Conservation (phyloP, 2,329 filamentous ascomycete species). For the Sarocladium strictum region DNA sequence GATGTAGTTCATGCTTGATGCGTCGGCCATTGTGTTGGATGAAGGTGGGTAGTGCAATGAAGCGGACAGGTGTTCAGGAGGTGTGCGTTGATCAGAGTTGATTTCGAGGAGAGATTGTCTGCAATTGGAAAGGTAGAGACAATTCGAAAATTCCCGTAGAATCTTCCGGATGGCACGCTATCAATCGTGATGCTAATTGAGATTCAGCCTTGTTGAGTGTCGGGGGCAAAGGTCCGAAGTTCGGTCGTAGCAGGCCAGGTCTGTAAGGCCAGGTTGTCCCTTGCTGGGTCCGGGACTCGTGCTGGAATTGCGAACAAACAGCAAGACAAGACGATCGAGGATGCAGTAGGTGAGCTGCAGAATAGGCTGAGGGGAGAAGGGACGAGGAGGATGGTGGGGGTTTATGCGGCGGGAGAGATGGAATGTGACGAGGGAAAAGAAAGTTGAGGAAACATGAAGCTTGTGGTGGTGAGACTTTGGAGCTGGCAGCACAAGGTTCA, state of each 20-base stretch:
- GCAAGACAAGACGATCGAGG: not conserved
- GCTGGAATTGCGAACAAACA: not conserved
- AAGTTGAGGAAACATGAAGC: slow-evolving; percentile 3
- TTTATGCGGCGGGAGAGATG: not conserved
- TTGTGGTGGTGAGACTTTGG: slow-evolving; percentile 5
- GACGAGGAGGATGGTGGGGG: no score
- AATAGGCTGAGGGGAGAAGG: not conserved
- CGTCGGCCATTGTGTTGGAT: slow-evolving; percentile 23
- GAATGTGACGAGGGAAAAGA: slow-evolving; percentile 7
- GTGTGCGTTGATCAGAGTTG: not conserved
- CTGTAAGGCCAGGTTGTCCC: slow-evolving; percentile 7
- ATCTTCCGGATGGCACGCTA: not conserved
- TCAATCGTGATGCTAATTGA: not conserved
- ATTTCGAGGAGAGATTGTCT: not conserved
- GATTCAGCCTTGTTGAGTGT: not conserved
- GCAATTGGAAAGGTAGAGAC: not conserved
- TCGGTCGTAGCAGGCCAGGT: not conserved
- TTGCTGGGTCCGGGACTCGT: not conserved
- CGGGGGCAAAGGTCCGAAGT: not conserved
- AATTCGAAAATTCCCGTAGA: not conserved
- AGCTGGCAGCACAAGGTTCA: slow-evolving; percentile 1
- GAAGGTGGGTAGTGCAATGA: not conserved
- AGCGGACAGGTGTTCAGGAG: not conserved
- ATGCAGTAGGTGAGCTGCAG: not conserved
- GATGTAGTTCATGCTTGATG: slow-evolving; percentile 24